Evolutionary conservation across 495 filamentous ascomycete genomes (phyloP), one percentile per base, ranked within the genome.

Genomic region (Aspergillus biplanus): DNA sequence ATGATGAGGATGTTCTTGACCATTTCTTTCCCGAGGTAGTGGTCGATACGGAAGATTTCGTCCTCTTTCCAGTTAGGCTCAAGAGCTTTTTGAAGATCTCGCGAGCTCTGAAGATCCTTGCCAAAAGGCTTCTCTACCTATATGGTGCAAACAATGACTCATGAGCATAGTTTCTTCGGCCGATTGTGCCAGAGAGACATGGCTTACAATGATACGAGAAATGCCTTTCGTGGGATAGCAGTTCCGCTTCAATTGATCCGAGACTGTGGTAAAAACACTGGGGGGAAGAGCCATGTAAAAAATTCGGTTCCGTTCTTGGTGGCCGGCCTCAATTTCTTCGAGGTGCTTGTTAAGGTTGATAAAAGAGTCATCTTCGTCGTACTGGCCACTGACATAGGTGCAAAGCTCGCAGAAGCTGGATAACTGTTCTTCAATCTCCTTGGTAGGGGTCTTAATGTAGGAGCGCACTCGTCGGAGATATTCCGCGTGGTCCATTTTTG

Each of bases 1-100:
- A 99, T 87, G 67, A 99, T 97, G 58, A 99, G 86, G 70, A 99
- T 96, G 76, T 99, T 99, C 86, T 99, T 99, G 59, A 99, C 96
- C 96, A 99, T 99, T 83, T 99, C 96, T 86, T 99, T 99, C 68
- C 96, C 96, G 46, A 99, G 86, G 75, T 99, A 99, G 81, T 99
- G 96, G 76, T 99, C 96, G 71, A 99, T 99, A 71, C 96, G 94
- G 87, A 96, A 99, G 67, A 98, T 91, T 82, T 99, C 96, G 52
- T 99, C 96, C 78, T 99, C 96, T 73, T 90, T 96, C 96, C 96
- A 99, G 82, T 98, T 92, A 35, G 96, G 96, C 69, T 93, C 92
- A 55, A 99, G 84, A 4, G 96, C 94, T 75, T 92, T 96, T 70
- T 98, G 92, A 49, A 99, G 86, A 71, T 96, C 92, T 56, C 96